Percentiles rank a stretch among this genome's conserved stretches.
phyloP scores from a whole-genome alignment of 768 basidiomycete species.

The Calocybe cyanea region DNA sequence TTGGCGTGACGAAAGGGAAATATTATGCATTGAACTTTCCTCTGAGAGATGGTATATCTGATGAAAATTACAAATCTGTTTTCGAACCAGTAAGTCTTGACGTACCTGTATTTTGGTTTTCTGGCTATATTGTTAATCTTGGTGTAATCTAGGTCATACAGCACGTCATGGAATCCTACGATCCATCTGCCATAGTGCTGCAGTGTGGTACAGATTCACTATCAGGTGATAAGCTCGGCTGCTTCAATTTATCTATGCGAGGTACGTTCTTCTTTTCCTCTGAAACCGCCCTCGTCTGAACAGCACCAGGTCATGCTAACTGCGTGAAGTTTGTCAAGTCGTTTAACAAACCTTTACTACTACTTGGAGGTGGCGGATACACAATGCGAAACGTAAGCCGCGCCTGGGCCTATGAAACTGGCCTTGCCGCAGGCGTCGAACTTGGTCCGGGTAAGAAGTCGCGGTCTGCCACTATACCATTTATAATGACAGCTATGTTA shows the following conservation, averaged over 20 bases:
- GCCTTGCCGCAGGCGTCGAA: conserved; percentile 95
- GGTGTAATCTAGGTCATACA: conserved; percentile 66
- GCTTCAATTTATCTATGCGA: conserved; percentile 94
- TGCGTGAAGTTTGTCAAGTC: conserved; percentile 97
- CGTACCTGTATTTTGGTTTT: not conserved
- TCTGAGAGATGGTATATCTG: conserved; percentile 89
- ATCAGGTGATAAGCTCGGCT: conserved; percentile 93
- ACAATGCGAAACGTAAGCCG: conserved; percentile 98
- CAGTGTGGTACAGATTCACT: conserved; percentile 98
- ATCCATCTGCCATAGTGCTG: conserved; percentile 91
- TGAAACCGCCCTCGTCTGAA: not conserved
- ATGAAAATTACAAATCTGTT: conserved; percentile 91
- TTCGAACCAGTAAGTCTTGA: conserved; percentile 80
- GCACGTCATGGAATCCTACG: conserved; percentile 91
- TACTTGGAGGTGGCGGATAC: conserved; percentile 97
- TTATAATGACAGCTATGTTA: not conserved
- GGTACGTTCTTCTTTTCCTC: conserved; percentile 37
- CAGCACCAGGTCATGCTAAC: conserved; percentile 78
- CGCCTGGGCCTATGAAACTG: conserved; percentile 98
- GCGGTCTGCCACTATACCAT: not conserved
- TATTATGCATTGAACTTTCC: conserved; percentile 95
- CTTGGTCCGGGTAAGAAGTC: conserved; percentile 71
- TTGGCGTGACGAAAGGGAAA: conserved; percentile 92
- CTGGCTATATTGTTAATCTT: not conserved
- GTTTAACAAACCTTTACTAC: conserved; percentile 88